Conservation (phyloP, 2,329 filamentous ascomycete species). For the Pyrenophora teres region DNA sequence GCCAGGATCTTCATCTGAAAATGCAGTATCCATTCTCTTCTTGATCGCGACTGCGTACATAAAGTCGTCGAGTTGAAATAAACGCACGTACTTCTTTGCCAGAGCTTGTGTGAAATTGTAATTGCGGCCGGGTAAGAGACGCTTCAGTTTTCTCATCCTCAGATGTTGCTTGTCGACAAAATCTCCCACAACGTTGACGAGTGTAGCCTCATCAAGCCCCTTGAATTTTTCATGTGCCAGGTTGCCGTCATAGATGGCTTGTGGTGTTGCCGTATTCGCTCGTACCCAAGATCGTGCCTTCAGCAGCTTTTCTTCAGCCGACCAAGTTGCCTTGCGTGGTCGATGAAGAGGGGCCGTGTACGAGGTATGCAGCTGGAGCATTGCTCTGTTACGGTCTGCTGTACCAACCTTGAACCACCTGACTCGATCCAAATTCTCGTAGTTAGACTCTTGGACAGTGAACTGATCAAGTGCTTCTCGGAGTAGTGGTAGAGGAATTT, state of each 20-base stretch:
- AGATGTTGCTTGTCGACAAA: conserved; percentile 61
- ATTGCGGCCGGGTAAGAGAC: conserved; percentile 60
- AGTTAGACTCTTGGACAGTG: conserved; percentile 35
- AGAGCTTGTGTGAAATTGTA: conserved; percentile 68
- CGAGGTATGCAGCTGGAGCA: conserved; percentile 29
- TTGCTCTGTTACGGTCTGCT: conserved; percentile 29
- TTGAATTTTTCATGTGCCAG: conserved; percentile 50
- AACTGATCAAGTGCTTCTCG: conserved; percentile 28
- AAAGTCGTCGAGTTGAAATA: conserved; percentile 48
- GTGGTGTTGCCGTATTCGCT: conserved; percentile 51
- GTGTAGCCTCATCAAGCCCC: conserved; percentile 36
- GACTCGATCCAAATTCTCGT: conserved; percentile 29
- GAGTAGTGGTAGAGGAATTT: conserved; percentile 29
- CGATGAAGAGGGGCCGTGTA: conserved; percentile 34
- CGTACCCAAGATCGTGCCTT: conserved; percentile 53
- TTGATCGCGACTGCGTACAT: conserved; percentile 66
- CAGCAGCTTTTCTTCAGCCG: conserved; percentile 16
- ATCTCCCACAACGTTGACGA: conserved; percentile 59
- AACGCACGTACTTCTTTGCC: conserved; percentile 61
- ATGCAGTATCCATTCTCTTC: conserved; percentile 60
- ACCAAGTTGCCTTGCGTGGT: background rate
- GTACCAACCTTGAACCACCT: conserved; percentile 35
- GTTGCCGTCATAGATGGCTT: conserved; percentile 46
- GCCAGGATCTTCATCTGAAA: conserved; percentile 40
- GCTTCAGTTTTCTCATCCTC: conserved; percentile 64